Conservation (phyloP, 2,329 filamentous ascomycete species). For the Trichoderma guizhouense region DNA sequence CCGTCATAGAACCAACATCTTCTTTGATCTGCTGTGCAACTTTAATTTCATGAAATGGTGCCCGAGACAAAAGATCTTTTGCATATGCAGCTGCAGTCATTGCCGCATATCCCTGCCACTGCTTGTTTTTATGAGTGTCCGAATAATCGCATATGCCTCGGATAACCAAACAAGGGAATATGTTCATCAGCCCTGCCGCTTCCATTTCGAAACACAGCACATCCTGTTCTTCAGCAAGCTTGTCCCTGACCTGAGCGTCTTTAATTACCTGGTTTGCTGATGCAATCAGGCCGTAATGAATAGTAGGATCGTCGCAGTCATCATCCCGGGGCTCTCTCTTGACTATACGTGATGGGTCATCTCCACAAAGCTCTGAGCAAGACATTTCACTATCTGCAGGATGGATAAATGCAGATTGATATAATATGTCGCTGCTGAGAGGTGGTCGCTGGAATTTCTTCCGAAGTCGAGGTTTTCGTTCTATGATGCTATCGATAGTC, state of each 20-base stretch:
- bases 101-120: neutral
- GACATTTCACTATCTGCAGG: accelerated
- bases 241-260: neutral
- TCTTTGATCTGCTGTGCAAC: neutral
- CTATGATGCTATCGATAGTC: neutral
- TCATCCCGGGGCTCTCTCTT: neutral
- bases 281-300: neutral
- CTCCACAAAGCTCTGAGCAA: neutral
- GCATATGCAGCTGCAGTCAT: neutral
- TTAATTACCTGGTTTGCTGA: neutral
- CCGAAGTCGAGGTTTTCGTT: neutral
- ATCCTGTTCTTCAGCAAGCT: neutral
- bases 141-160: neutral
- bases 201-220: neutral
- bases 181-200: neutral
- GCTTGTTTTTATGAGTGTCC: neutral
- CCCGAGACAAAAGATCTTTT: neutral
- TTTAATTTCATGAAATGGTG: neutral
- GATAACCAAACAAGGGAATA: neutral
- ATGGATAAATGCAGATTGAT: neutral
- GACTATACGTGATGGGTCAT: neutral
- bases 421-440: neutral
- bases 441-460: neutral
- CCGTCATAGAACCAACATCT: neutral
- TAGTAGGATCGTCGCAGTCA: neutral